Conservation (phyloP, 129 eudicot genomes). For the Chrysanthemum seticuspe region DNA sequence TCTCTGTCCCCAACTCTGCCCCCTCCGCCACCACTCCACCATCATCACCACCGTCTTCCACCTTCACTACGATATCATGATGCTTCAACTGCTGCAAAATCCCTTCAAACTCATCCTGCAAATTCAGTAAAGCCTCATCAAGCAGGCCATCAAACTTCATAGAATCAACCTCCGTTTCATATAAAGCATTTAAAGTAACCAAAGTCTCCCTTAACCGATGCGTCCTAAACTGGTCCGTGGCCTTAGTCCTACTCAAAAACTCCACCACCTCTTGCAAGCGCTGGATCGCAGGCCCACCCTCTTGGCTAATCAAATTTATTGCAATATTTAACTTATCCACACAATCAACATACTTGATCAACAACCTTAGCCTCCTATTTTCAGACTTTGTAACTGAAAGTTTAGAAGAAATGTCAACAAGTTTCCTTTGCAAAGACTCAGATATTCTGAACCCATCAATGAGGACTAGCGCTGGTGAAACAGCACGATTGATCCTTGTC, state of each 20-base stretch:
- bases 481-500: slow-evolving; percentile 72
- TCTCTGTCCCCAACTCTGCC: slow-evolving; percentile 55
- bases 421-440: slow-evolving; percentile 57
- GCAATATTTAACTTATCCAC: slow-evolving; percentile 58
- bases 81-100: slow-evolving; percentile 59
- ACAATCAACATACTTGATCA: slow-evolving; percentile 64
- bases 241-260: slow-evolving; percentile 86
- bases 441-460: slow-evolving; percentile 64
- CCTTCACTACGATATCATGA: slow-evolving; percentile 40
- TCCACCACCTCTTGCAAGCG: slow-evolving; percentile 87
- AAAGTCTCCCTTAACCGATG: slow-evolving; percentile 66
- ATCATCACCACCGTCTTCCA: slow-evolving; percentile 25
- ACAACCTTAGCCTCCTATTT: slow-evolving; percentile 38
- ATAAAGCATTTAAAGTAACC: slow-evolving; percentile 58
- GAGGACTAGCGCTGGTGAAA: slow-evolving; percentile 69
- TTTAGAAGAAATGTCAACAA: slow-evolving; percentile 46
- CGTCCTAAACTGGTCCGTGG: slow-evolving; percentile 70
- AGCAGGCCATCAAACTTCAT: slow-evolving; percentile 84
- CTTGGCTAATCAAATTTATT: slow-evolving; percentile 52
- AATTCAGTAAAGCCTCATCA: slow-evolving; percentile 72
- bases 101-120: slow-evolving; percentile 80
- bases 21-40: slow-evolving; percentile 26
- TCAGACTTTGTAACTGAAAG: slow-evolving; percentile 37
- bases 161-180: slow-evolving; percentile 69
- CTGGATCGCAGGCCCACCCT: slow-evolving; percentile 78